Evolutionary conservation across 331 rosid genomes (phyloP), one percentile per base, ranked within the genome.

Genomic region (Arachis monticola): DNA sequence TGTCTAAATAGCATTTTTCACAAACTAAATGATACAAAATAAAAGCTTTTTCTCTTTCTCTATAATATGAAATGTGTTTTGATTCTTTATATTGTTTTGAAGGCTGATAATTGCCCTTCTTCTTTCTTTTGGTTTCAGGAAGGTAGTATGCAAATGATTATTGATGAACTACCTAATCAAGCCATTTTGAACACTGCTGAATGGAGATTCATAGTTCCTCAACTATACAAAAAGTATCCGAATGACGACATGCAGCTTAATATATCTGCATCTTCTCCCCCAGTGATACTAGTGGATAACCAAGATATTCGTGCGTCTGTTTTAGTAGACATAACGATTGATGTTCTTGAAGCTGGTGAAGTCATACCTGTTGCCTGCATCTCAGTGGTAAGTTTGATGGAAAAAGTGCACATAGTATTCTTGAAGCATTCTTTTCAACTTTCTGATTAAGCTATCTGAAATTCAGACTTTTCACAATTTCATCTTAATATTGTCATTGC

Each of bases 141-240:
- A 72, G 86, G 83, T 79, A 83, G 79, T 77, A 77, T 89, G 94
- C 87, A 84, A 64, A 77, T 90, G 88, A 69, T 73, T 77, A 62
- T 91, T 61, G 77, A 89, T 74, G 71, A 84, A 40, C 63, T 79
- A 64, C 85, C 92, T 0, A 80, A 83, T 73, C 89, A 78, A 74
- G 69, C 80, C 70, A 69, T 86, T 75, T 73, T 89, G 82, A 91
- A 88, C 85, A 93, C 97, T 60, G 79, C 89, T 5, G 77, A 67
- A 63, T 93, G 97, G 98, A 91, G 85, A 87, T 84, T 82, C 81
- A 72, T 91, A 78, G 62, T 91, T 83, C 98, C 98, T 60, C 86
- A 77, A 77, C 81, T 93, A 35, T 93, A 91, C 91, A 82, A 70
- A 77, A 61, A 53, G 67, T 93, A 88, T 82, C 98, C 97, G 64